These are phyloP conservation scores for Verruconis gallopava DNA, from an alignment of 2,329 filamentous ascomycete species.

Conservation along the genomic window DNA sequence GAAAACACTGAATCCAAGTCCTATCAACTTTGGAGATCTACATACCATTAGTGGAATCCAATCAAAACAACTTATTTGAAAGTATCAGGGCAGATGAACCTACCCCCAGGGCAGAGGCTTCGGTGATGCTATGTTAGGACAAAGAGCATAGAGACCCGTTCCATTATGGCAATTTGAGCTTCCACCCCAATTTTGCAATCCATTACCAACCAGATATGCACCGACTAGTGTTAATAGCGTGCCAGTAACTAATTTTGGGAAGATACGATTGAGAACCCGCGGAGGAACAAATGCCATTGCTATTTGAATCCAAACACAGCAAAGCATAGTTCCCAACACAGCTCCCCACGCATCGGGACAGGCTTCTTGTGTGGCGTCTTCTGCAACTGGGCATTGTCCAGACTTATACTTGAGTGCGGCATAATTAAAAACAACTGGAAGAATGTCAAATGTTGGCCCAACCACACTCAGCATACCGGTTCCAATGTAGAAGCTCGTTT, in stretches of 20 bases:
- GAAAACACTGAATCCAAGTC: slow-evolving; percentile 19
- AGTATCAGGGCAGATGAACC: not conserved
- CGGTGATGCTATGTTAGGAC: slow-evolving; percentile 15
- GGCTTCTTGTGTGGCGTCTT: slow-evolving; percentile 15
- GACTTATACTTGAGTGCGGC: slow-evolving; percentile 17
- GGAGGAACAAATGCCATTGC: slow-evolving; percentile 18
- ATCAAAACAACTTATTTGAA: not conserved
- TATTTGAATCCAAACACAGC: slow-evolving; percentile 26
- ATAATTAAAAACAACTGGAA: slow-evolving; percentile 20
- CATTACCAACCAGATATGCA: slow-evolving; percentile 18
- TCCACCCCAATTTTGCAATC: slow-evolving; percentile 20
- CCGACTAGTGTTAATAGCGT: slow-evolving; percentile 17
- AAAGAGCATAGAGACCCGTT: slow-evolving; percentile 18
- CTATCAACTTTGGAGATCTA: slow-evolving; percentile 17
- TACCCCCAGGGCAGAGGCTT: slow-evolving; percentile 21
- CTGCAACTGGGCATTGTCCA: slow-evolving; percentile 15
- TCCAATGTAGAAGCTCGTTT: slow-evolving; percentile 19
- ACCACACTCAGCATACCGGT: slow-evolving; percentile 19
- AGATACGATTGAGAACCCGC: slow-evolving; percentile 16
- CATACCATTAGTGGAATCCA: slow-evolving; percentile 8
- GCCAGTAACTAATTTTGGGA: slow-evolving; percentile 19
- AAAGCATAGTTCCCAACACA: slow-evolving; percentile 24
- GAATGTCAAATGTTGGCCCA: slow-evolving; percentile 19
- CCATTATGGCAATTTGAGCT: slow-evolving; percentile 19
- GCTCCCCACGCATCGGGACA: slow-evolving; percentile 18